A percentile compares a stretch with the other conserved stretches of the same genome.
These are phyloP conservation scores for Pseudogymnoascus sp. DNA, from an alignment of 2,329 filamentous ascomycete species.

Conservation along the genomic window DNA sequence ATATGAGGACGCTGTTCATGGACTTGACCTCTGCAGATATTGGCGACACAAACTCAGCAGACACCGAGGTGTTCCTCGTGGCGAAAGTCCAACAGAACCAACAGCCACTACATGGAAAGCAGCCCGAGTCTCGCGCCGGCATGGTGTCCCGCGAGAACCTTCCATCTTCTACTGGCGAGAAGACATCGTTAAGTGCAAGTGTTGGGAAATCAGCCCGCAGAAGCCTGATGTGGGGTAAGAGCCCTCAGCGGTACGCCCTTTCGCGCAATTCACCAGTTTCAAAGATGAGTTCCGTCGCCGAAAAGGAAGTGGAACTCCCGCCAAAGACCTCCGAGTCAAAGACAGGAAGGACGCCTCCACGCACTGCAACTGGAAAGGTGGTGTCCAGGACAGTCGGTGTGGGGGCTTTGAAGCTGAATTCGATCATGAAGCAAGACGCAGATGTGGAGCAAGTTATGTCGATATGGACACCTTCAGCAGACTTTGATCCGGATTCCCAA, in stretches of 20 bases:
- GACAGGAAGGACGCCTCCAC: conserved; percentile 33
- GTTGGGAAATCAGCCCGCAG: conserved; percentile 49
- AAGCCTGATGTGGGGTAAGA: conserved; percentile 63
- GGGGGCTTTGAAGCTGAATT: conserved; percentile 68
- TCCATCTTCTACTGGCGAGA: conserved; percentile 22
- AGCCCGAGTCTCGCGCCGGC: conserved; percentile 21
- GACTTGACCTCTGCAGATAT: conserved; percentile 57
- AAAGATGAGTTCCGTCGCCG: conserved; percentile 44
- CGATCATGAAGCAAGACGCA: conserved; percentile 60
- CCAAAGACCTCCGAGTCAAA: neutral
- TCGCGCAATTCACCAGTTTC: conserved; percentile 38
- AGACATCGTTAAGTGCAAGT: conserved; percentile 38
- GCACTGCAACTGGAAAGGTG: conserved; percentile 42
- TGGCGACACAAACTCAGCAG: conserved; percentile 51
- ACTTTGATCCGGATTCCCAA: conserved; percentile 43
- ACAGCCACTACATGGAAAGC: conserved; percentile 20
- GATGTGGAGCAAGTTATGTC: conserved; percentile 68
- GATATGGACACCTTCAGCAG: conserved; percentile 62
- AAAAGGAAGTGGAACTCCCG: conserved; percentile 10
- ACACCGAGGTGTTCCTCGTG: conserved; percentile 72
- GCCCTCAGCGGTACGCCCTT: conserved; percentile 44
- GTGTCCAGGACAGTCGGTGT: conserved; percentile 66
- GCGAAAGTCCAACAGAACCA: conserved; percentile 53
- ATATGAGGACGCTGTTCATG: conserved; percentile 77
- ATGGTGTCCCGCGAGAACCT: conserved; percentile 20